phyloP scores from a whole-genome alignment of 1,139 yeast genomes.

The Candida anutae region DNA sequence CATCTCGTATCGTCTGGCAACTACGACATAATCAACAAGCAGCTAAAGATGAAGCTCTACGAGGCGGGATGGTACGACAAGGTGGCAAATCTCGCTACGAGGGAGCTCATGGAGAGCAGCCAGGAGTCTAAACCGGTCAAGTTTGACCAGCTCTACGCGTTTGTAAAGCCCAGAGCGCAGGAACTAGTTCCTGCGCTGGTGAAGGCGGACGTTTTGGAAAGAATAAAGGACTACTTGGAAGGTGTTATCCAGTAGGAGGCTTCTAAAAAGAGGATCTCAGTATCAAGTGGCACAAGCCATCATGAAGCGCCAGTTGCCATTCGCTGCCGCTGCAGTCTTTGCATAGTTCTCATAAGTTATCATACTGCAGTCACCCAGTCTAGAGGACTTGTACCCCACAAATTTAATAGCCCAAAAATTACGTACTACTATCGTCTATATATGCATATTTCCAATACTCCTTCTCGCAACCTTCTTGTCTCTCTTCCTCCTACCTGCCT shows the following conservation, averaged over 20 bases:
- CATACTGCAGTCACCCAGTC: too few species aligned
- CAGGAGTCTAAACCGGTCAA: conserved; percentile 33
- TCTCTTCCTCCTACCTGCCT: too few species aligned
- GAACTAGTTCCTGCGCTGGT: conserved; percentile 64
- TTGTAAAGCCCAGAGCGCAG: conserved; percentile 58
- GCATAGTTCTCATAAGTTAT: too few species aligned
- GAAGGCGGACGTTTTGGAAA: conserved; percentile 48
- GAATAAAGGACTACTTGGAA: conserved; percentile 58
- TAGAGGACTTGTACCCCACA: too few species aligned
- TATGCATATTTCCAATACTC: too few species aligned
- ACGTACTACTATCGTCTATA: too few species aligned
- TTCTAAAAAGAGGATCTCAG: too few species aligned
- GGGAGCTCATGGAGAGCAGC: conserved; percentile 24
- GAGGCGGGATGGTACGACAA: conserved; percentile 86
- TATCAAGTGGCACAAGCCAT: too few species aligned
- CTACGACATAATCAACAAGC: conserved; percentile 60
- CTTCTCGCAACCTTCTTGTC: too few species aligned
- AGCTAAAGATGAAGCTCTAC: conserved; percentile 54
- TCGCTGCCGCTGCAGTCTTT: too few species aligned
- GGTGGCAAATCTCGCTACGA: conserved; percentile 49
- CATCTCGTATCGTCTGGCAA: conserved; percentile 72
- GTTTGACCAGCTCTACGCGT: conserved; percentile 45
- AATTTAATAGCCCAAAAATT: too few species aligned
- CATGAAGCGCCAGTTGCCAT: too few species aligned
- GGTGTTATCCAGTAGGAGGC: conserved; percentile 32